Evolutionary conservation across 129 eudicot species (phyloP), one percentile per base, ranked within the genome.

Genomic region (Smallanthus sonchifolius): DNA sequence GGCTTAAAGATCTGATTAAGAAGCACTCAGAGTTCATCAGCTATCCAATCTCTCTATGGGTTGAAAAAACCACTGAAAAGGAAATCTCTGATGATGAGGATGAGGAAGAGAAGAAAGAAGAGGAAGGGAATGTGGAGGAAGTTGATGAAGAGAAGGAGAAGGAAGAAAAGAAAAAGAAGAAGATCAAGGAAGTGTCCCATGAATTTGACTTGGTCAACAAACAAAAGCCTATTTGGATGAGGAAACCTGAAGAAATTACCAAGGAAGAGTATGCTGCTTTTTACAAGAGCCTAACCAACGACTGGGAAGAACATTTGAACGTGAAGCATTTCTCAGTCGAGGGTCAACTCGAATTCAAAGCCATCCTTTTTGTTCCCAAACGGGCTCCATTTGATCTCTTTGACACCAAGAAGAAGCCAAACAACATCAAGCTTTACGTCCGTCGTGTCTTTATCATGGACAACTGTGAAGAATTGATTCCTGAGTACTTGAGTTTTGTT

Each of bases 21-120:
- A 91, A 91, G 82, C 97, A 90, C 28, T 87, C 96, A 0, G 96
- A 90, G 82, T 90, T 90, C 81, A 90, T 90, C 75, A 90, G 96
- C 83, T 91, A 91, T 72, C 97, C 97, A 10, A 91, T 91, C 76
- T 91, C 94, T 69, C 82, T 89, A 13, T 89, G 96, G 96, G 75
- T 80, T 11, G 96, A 89, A 79, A 89, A 89, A 43, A 89, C 96
- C 7, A 89, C 86, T 0, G 96, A 89, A 69, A 89, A 89, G 48
- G 96, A 89, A 36, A 87, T 89, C 3, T 86, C 92, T 24, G 96
- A 89, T 79, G 96, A 89, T 3, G 96, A 89, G 52, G 96, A 89
- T 4, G 96, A 87, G 68, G 96, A 89, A 55, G 92, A 87, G 32
- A 89, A 89, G 85, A 87, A 89, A 32, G 96, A 89, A 0, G 92